Base-by-base conservation (phyloP, 129 eudicot genomes). In the Logfia minima region DNA sequence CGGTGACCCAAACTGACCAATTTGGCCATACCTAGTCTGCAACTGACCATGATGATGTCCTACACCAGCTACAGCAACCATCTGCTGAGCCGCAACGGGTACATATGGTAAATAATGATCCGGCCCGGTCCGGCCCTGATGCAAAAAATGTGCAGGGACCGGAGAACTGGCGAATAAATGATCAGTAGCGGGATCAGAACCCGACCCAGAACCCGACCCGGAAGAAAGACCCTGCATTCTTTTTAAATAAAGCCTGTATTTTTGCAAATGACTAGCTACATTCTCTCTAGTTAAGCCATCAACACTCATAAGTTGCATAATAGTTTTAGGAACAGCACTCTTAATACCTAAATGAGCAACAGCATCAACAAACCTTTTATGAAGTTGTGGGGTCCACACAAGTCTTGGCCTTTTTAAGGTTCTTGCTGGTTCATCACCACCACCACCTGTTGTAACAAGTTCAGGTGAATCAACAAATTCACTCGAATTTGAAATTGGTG, bases 311-410 rank as follows among this genome's bases (percentile, higher is more conserved):
- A 90, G 86, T 88, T 88, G 96, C 98, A 93, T 93, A 84, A 93
- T 93, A 14, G 98, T 93, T 82, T 93, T 93, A 17, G 98, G 98
- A 23, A 93, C 97, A n/a, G 97, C 98, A 68, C 89, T 93, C 62
- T 93, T 93, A 64, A 93, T 93, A 69, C 98, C 98, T 61, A 93
- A 59, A 72, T 93, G 98, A 70, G 92, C 98, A 66, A 93, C 98
- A 0, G 97, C 98, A 61, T 93, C 98, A 28, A 93, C 97, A 63
- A 93, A 93, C 41, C 98, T 74, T 75, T 88, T 93, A 82, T 93
- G 98, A 16, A 93, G 92, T 79, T 93, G 98, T 0, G 98, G 97
- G 35, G 99, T 94, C 99, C 99, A 94, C 23, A 94, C 99, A 0
- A 94, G 93, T 41, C 99, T 84, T 10, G 99, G 97, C 61, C 99